Percentiles rank a stretch among this genome's conserved stretches.
phyloP scores from a whole-genome alignment of 2,329 filamentous ascomycete species.

The Xylaria sp. region DNA sequence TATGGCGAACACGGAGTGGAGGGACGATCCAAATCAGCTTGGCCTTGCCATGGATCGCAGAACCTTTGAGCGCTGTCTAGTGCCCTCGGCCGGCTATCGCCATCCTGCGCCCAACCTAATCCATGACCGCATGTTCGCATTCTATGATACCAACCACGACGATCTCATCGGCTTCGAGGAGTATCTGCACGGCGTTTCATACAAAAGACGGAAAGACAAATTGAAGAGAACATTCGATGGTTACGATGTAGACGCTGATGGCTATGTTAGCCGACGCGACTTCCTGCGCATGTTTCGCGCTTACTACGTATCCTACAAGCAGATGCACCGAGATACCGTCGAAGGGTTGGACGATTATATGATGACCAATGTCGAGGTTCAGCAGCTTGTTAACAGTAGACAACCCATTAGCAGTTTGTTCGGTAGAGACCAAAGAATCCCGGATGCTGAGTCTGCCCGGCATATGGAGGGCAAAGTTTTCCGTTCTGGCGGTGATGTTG shows the following conservation, averaged over 20 bases:
- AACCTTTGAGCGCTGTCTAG: conserved; percentile 90
- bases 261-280: conserved; percentile 82
- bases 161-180: conserved; percentile 90
- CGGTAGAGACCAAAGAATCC: conserved; percentile 73
- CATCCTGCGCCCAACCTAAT: conserved; percentile 85
- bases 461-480: conserved; percentile 70
- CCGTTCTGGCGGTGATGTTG: conserved; percentile 66
- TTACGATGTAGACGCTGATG: conserved; percentile 89
- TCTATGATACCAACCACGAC: conserved; percentile 91
- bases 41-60: conserved; percentile 86
- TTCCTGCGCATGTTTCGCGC: conserved; percentile 91
- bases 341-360: conserved; percentile 79
- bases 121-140: conserved; percentile 94
- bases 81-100: conserved; percentile 80
- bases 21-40: conserved; percentile 78
- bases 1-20: conserved; percentile 85
- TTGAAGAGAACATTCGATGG: conserved; percentile 79
- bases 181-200: conserved; percentile 82
- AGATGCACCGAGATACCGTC: conserved; percentile 84
- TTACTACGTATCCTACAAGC: conserved; percentile 88
- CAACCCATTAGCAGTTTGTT: conserved; percentile 78
- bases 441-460: conserved; percentile 64
- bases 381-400: conserved; percentile 75
- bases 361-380: conserved; percentile 74
- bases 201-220: conserved; percentile 70